phyloP scores from a whole-genome alignment of 2,329 filamentous ascomycete species.

The Pleurostoma richardsiae region DNA sequence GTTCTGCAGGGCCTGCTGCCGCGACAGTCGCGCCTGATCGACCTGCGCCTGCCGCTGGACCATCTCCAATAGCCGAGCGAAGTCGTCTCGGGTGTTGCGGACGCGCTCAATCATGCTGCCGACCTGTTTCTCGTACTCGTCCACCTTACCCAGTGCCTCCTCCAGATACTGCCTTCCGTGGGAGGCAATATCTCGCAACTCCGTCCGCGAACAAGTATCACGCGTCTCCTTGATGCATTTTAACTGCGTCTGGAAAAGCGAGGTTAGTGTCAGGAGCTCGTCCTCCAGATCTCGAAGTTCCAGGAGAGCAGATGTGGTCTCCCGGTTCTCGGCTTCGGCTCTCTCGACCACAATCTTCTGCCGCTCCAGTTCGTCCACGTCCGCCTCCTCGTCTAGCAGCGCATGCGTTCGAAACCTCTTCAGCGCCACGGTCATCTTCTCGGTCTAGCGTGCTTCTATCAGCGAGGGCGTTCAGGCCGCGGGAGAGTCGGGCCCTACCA shows the following conservation, averaged over 20 bases:
- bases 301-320: slow-evolving; percentile 4
- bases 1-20: slow-evolving; percentile 14
- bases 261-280: slow-evolving; percentile 1
- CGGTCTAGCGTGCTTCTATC: slow-evolving; percentile 33
- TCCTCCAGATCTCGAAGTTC: slow-evolving; percentile 7
- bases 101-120: slow-evolving; percentile 3
- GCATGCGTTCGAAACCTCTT: slow-evolving; percentile 53
- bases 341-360: slow-evolving; percentile 28
- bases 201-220: background rate
- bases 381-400: slow-evolving; percentile 37
- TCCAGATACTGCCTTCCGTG: slow-evolving; percentile 1
- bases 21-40: slow-evolving; percentile 5
- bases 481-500: slow-evolving; percentile 29
- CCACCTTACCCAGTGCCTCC: background rate
- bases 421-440: slow-evolving; percentile 52
- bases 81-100: slow-evolving; percentile 1
- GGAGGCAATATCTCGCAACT: background rate
- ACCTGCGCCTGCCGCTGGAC: slow-evolving; percentile 6
- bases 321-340: slow-evolving; percentile 3
- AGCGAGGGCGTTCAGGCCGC: background rate
- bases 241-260: slow-evolving; percentile 4
- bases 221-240: background rate
- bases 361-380: slow-evolving; percentile 30
- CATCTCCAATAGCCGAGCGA: slow-evolving; percentile 4
- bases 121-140: slow-evolving; percentile 1